A percentile compares a stretch with the other conserved stretches of the same genome.
Evolutionary conservation across 192 early-diverging fungal genomes (phyloP).

Genomic region (Dissophora ornata): DNA sequence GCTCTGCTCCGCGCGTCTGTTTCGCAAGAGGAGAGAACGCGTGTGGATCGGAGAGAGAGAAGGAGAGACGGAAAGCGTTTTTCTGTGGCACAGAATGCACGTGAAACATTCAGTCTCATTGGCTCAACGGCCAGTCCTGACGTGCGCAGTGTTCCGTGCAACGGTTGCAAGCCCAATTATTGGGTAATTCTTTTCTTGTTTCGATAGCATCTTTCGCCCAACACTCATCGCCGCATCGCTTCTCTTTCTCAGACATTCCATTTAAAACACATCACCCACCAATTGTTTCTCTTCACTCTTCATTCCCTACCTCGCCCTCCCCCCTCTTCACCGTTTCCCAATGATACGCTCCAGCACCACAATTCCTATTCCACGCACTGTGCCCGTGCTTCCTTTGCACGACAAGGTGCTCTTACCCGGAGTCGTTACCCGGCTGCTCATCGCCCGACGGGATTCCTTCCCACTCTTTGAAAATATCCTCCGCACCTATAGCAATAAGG

Average conservation of each 20-base stretch:
- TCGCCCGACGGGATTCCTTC: conserved; percentile 65
- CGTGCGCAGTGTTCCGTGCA: too few relatives aligned
- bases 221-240: conserved; percentile 5
- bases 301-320: conserved; percentile 21
- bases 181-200: too few relatives aligned
- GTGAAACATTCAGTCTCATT: too few relatives aligned
- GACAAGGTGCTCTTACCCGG: conserved; percentile 75
- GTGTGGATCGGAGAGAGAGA: too few relatives aligned
- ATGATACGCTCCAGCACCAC: conserved; percentile 42
- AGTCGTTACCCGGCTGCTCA: conserved; percentile 68
- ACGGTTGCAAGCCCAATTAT: too few relatives aligned
- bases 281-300: conserved; percentile 18
- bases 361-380: conserved; percentile 51
- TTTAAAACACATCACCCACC: too few relatives aligned
- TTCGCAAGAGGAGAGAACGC: too few relatives aligned
- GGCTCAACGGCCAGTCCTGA: too few relatives aligned
- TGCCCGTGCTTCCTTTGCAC: conserved; percentile 62
- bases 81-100: too few relatives aligned
- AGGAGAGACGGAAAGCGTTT: too few relatives aligned
- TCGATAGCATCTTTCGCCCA: too few relatives aligned
- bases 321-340: conserved; percentile 9
- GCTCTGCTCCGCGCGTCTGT: too few relatives aligned
- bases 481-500: conserved; percentile 49
- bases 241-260: neutral
- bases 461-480: conserved; percentile 63